These are phyloP conservation scores for Venturia oleaginea DNA, from an alignment of 2,329 filamentous ascomycete genomes.

Conservation along the genomic window DNA sequence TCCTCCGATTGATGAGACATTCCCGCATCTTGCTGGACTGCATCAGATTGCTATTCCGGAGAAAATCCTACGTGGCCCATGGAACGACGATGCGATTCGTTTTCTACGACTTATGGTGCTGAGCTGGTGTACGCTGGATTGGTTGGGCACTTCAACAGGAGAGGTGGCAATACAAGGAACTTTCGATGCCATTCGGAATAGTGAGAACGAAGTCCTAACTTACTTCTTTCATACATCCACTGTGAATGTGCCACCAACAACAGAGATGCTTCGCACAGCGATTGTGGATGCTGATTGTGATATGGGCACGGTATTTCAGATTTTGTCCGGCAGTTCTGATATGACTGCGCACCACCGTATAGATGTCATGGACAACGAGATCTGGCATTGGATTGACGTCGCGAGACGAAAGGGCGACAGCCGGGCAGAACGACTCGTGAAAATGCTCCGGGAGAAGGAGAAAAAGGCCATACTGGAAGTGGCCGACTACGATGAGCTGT, in stretches of 20 bases:
- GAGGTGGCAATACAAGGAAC: not conserved
- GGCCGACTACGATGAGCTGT: not conserved
- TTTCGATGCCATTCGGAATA: not conserved
- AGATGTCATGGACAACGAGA: conserved; percentile 1
- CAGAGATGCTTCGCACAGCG: conserved; percentile 1
- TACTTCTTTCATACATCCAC: conserved; percentile 1
- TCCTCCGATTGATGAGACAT: not conserved
- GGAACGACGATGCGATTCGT: conserved; percentile 1
- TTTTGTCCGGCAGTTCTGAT: not conserved
- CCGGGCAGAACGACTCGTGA: not conserved
- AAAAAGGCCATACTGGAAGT: not conserved
- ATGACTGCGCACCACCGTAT: not conserved
- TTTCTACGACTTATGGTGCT: conserved; percentile 4
- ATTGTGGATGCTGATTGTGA: not conserved
- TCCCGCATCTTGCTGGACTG: conserved; percentile 6
- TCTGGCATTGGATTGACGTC: conserved; percentile 1
- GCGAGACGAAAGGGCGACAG: not conserved
- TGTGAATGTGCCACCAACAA: conserved; percentile 4
- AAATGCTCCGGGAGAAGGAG: not conserved
- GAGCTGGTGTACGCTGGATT: conserved; percentile 5
- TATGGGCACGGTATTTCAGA: not conserved
- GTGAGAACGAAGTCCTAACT: not conserved
- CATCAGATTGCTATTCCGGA: not conserved
- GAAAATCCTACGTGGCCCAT: not conserved
- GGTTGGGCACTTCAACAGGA: not conserved